These are phyloP conservation scores for Nicotiana tomentosiformis DNA, from an alignment of 257 asterid species.

Conservation along the genomic window DNA sequence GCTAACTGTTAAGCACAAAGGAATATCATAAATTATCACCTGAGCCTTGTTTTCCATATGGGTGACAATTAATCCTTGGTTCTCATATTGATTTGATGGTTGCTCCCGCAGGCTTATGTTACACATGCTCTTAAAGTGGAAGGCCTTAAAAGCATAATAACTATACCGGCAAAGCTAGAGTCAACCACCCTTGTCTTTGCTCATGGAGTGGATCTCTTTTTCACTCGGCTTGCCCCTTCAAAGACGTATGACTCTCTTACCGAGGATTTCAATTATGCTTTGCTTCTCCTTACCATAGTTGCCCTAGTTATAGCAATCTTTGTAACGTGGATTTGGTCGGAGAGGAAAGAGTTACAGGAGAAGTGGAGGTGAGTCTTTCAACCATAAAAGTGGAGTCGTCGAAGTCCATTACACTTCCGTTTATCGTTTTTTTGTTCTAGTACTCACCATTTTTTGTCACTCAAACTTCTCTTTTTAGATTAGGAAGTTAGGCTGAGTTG, in stretches of 20 bases:
- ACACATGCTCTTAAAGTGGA: conserved; percentile 91
- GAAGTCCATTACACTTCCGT: not conserved
- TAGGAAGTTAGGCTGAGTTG: conserved; percentile 4
- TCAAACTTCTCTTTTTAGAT: conserved; percentile 5
- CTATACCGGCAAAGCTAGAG: conserved; percentile 87
- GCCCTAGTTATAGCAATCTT: conserved; percentile 76
- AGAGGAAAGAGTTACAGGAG: conserved; percentile 92
- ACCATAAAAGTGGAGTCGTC: conserved; percentile 12
- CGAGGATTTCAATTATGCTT: conserved; percentile 90
- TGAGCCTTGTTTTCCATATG: not conserved
- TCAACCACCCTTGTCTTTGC: conserved; percentile 91
- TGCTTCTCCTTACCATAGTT: conserved; percentile 78
- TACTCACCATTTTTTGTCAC: not conserved
- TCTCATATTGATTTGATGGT: conserved; percentile 2
- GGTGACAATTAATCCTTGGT: not conserved
- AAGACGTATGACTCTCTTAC: conserved; percentile 92
- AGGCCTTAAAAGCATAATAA: conserved; percentile 77
- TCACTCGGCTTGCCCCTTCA: conserved; percentile 90
- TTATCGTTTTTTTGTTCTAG: not conserved
- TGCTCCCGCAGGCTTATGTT: conserved; percentile 63
- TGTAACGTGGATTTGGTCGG: conserved; percentile 89
- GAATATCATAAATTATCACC: not conserved
- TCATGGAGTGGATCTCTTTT: conserved; percentile 86
- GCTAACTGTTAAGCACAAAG: not conserved
- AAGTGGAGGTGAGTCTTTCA: conserved; percentile 75